Conservation (phyloP, 139 green algal genomes). For the Protoeuglena noctilucae region DNA sequence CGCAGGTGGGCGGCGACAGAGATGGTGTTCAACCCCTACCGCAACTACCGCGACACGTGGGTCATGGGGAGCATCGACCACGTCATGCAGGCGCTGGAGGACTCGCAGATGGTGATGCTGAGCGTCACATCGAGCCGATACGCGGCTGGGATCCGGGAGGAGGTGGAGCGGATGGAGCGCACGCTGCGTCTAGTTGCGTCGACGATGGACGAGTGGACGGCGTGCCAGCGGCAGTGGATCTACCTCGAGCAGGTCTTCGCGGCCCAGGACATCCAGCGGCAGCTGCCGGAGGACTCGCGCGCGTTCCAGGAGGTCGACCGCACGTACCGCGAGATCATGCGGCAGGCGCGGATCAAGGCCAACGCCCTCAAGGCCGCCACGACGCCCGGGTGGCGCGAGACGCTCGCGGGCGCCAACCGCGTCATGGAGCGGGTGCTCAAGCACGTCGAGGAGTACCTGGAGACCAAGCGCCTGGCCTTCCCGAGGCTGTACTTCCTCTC, state of each 20-base stretch:
- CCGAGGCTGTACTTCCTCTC: conserved; percentile 19
- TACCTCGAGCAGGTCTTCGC: conserved; percentile 11
- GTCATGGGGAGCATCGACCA: conserved; percentile 8
- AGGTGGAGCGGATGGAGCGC: conserved; percentile 17
- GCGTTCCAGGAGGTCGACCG: conserved; percentile 11
- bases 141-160: conserved; percentile 11
- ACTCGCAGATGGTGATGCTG: conserved; percentile 7
- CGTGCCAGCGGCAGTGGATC: conserved; percentile 11
- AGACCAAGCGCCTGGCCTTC: conserved; percentile 22
- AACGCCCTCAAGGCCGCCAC: conserved; percentile 7
- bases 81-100: conserved; percentile 6
- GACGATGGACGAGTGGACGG: conserved; percentile 49
- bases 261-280: conserved; percentile 11
- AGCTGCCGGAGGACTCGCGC: conserved; percentile 8
- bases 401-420: conserved; percentile 44
- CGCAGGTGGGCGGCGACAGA: not conserved
- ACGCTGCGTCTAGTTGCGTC: conserved; percentile 44
- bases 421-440: conserved; percentile 50
- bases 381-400: conserved; percentile 27
- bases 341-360: not conserved
- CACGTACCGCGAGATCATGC: conserved; percentile 3
- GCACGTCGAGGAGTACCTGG: conserved; percentile 48
- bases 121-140: conserved; percentile 1
- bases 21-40: not conserved
- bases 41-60: conserved; percentile 5